These are phyloP conservation scores for Cercospora sesami DNA, from an alignment of 2,329 filamentous ascomycete genomes.

Conservation along the genomic window DNA sequence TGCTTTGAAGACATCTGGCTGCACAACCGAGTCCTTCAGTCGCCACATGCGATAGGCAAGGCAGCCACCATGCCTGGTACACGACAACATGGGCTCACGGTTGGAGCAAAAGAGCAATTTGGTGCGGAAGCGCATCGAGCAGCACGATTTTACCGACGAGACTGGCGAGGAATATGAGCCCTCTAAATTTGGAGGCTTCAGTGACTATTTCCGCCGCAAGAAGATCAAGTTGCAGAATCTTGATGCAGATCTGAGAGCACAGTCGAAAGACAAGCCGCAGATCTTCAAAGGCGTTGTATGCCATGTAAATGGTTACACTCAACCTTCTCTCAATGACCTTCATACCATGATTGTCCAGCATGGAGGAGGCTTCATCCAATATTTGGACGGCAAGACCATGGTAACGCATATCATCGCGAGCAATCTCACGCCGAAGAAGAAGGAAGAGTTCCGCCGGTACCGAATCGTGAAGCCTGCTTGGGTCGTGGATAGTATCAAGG, in stretches of 20 bases:
- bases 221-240: slow-evolving; percentile 97
- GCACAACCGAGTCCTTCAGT: not conserved
- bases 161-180: slow-evolving; percentile 86
- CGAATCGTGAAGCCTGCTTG: slow-evolving; percentile 92
- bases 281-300: slow-evolving; percentile 91
- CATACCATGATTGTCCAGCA: slow-evolving; percentile 85
- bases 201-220: slow-evolving; percentile 91
- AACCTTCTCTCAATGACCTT: slow-evolving; percentile 85
- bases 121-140: slow-evolving; percentile 64
- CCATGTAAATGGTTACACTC: slow-evolving; percentile 93
- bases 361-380: slow-evolving; percentile 94
- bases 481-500: slow-evolving; percentile 85
- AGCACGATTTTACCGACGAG: slow-evolving; percentile 68
- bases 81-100: slow-evolving; percentile 59
- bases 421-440: slow-evolving; percentile 86
- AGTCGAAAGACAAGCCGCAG: slow-evolving; percentile 67
- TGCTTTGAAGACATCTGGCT: not conserved
- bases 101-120: slow-evolving; percentile 60
- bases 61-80: slow-evolving; percentile 14
- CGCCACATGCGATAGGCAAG: not conserved
- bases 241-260: slow-evolving; percentile 75
- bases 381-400: slow-evolving; percentile 89
- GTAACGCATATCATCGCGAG: slow-evolving; percentile 93
- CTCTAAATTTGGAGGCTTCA: slow-evolving; percentile 84
- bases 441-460: slow-evolving; percentile 81